A percentile compares a stretch with the other conserved stretches of the same genome.
These are phyloP conservation scores for Fusarium pilosicola DNA, from an alignment of 2,329 filamentous ascomycete genomes.

Conservation along the genomic window DNA sequence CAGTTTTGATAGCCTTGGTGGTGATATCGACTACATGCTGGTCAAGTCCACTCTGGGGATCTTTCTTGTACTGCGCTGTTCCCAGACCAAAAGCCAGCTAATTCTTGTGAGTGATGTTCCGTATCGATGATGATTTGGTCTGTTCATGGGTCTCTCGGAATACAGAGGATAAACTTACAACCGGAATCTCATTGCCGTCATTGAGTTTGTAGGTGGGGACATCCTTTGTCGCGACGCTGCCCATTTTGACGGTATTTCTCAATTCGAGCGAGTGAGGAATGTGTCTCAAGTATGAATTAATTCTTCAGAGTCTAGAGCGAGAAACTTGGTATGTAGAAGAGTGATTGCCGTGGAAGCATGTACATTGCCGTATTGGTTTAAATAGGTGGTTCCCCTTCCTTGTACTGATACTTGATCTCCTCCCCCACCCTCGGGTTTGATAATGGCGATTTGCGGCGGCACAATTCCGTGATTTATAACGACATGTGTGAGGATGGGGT, in stretches of 20 bases:
- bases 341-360: not conserved
- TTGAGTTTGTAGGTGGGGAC: conserved; percentile 74
- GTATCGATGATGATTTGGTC: not conserved
- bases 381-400: not conserved
- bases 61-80: conserved; percentile 69
- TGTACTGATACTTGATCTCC: not conserved
- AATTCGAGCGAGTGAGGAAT: not conserved
- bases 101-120: not conserved
- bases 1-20: conserved; percentile 73
- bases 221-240: conserved; percentile 30
- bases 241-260: conserved; percentile 15
- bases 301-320: not conserved
- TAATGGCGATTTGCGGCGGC: conserved; percentile 30
- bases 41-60: conserved; percentile 63
- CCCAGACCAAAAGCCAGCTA: conserved; percentile 78
- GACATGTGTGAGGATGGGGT: not conserved
- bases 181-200: conserved; percentile 77
- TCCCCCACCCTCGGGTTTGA: conserved; percentile 3
- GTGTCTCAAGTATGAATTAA: not conserved
- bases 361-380: not conserved
- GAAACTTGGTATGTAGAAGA: conserved; percentile 1
- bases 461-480: conserved; percentile 33
- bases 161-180: conserved; percentile 57
- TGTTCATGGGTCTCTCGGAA: not conserved
- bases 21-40: conserved; percentile 60